Base-by-base conservation (phyloP, 1,284 basidiomycete species). In the Cryptococcus sp. region DNA sequence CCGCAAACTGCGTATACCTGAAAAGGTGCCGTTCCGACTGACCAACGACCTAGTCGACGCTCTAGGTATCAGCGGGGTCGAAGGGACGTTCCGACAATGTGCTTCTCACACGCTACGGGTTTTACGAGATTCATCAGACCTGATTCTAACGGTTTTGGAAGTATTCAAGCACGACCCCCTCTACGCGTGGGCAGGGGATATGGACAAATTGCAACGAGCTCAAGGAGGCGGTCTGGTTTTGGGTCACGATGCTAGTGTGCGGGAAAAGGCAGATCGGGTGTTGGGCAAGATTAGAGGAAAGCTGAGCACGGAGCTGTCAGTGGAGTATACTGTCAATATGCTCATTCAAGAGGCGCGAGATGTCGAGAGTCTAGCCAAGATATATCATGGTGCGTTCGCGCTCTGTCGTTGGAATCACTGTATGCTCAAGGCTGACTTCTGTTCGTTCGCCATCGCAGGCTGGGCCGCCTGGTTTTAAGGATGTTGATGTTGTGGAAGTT, bases 101-200 rank as follows among this genome's bases (percentile, higher is more conserved):
- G 88, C 92, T 3, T 92, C 98, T 78, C 92, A 98, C 76, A 97
- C 93, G 0, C 79, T 99, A 16, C 86, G 93, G 16, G 93, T 98
- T 10, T 80, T 98, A 46, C 85, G 94, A 8, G 87, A 89, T 49
- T 86, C 87, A 8, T 89, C 91, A 0, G 88, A 88, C 55, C 85
- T 95, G 45, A 88, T 99, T 70, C 85, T 95, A 82, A 98, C 94
- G 1, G 89, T 99, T 0, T 83, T 99, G 39, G 94, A 97, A 72
- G 95, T 98, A 13, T 96, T 98, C 84, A 93, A 91, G 75, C 87
- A 97, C 71, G 95, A 99, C 77, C 95, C 96, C 0, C 82, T 99
- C 15, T 91, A 96, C 68, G 88, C 86, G 22, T 99, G 95, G 95
- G 13, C 84, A 85, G 58, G 85, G 85, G 66, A 84, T 85, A 79